These are phyloP conservation scores for Eimeria falciformis DNA, from an alignment of 169 alveolate species.

Conservation along the genomic window DNA sequence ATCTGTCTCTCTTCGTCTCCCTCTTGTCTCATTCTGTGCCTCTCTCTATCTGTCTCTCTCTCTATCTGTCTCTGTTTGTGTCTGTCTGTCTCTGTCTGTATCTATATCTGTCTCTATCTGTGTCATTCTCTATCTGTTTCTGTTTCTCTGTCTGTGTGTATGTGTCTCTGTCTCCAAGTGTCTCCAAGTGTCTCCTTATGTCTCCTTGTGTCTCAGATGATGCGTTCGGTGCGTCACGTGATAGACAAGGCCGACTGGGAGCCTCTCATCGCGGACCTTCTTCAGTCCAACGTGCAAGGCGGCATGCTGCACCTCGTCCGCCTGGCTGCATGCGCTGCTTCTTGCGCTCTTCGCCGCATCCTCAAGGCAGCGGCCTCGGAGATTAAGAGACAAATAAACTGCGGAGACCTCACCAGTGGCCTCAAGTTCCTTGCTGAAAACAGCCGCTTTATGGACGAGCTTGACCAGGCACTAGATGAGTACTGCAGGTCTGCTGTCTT, in stretches of 20 bases:
- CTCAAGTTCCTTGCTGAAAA: slow-evolving; percentile 26
- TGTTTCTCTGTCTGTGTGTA: neutral
- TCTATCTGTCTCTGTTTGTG: neutral
- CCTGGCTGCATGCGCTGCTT: slow-evolving; percentile 88
- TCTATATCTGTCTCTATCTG: too few species aligned
- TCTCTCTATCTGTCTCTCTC: too few species aligned
- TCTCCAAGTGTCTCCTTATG: too few species aligned
- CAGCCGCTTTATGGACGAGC: slow-evolving; percentile 67
- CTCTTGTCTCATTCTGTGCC: too few species aligned
- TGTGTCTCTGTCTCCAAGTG: neutral
- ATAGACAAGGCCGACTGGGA: slow-evolving; percentile 92
- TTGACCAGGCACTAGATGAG: slow-evolving; percentile 56
- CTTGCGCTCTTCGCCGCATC: slow-evolving; percentile 89
- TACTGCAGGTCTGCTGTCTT: slow-evolving; percentile 59
- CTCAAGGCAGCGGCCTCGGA: slow-evolving; percentile 88
- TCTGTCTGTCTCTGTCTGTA: neutral
- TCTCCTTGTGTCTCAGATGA: too few species aligned
- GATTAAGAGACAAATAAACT: slow-evolving; percentile 62
- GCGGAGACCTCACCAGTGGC: slow-evolving; percentile 62
- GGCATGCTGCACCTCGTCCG: slow-evolving; percentile 86
- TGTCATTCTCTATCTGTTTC: neutral
- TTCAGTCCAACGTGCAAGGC: slow-evolving; percentile 90
- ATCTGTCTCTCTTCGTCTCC: too few species aligned
- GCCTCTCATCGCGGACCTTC: slow-evolving; percentile 90
- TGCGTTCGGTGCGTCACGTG: slow-evolving; percentile 89